Conservation (phyloP, 2,329 filamentous ascomycete species). For the Cladophialophora chaetospira region DNA sequence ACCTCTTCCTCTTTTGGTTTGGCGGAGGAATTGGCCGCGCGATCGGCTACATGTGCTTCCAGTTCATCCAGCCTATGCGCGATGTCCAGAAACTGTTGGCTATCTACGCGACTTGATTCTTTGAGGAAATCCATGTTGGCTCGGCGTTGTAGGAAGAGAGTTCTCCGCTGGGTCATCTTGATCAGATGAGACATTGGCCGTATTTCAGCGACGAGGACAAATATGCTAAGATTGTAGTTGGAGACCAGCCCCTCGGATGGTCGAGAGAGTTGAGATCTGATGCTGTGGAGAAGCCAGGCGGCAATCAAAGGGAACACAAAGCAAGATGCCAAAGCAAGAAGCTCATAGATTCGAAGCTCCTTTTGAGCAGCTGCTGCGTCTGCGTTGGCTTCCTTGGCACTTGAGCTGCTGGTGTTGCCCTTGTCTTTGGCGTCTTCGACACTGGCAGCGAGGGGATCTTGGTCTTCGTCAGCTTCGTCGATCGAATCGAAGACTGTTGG, state of each 20-base stretch:
- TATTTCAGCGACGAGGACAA: constrained; percentile 82
- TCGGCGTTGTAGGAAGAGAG: constrained; percentile 76
- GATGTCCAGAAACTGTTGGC: constrained; percentile 50
- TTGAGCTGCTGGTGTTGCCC: constrained; percentile 9
- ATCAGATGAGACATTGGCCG: constrained; percentile 80
- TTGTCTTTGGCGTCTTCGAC: background rate
- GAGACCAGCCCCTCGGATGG: constrained; percentile 86
- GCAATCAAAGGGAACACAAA: constrained; percentile 76
- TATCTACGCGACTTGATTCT: constrained; percentile 17
- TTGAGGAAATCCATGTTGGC: constrained; percentile 49
- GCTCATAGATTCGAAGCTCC: constrained; percentile 74
- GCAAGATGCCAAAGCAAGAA: constrained; percentile 73
- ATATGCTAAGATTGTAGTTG: constrained; percentile 90
- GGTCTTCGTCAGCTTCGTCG: constrained; percentile 38
- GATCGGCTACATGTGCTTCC: constrained; percentile 59
- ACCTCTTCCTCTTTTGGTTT: constrained; percentile 40
- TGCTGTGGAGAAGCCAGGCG: constrained; percentile 80
- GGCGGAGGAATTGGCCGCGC: constrained; percentile 30
- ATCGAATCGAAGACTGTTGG: constrained; percentile 33
- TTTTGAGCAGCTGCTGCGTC: constrained; percentile 44
- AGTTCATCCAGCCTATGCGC: constrained; percentile 68
- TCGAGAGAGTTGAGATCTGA: constrained; percentile 76
- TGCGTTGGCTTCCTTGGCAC: constrained; percentile 24
- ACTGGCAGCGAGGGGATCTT: constrained; percentile 24
- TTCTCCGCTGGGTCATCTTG: constrained; percentile 75